Percentiles rank a stretch among this genome's conserved stretches.
Conservation (phyloP, 768 basidiomycete species). For the Coprinopsis strossmayeri region DNA sequence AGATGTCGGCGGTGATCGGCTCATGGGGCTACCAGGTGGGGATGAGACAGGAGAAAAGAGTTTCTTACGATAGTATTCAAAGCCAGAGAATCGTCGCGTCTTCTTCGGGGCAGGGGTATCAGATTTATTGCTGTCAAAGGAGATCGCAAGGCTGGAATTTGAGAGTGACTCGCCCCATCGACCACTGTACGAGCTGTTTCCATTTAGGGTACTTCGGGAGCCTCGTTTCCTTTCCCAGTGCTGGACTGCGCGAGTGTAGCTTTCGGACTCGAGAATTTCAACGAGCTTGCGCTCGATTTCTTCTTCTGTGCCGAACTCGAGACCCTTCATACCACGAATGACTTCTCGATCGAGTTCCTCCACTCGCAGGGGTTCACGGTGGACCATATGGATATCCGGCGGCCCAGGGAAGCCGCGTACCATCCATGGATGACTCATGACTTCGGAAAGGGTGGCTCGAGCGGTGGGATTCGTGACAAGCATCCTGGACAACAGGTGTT, state of each 20-base stretch:
- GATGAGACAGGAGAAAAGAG: conserved; percentile 63
- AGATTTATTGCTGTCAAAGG: conserved; percentile 48
- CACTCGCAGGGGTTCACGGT: conserved; percentile 81
- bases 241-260: conserved; percentile 65
- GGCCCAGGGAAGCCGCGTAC: conserved; percentile 75
- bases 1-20: conserved; percentile 55
- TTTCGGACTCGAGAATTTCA: conserved; percentile 70
- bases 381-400: conserved; percentile 79
- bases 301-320: conserved; percentile 89
- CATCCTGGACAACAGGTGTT: conserved; percentile 89
- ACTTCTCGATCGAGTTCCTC: conserved; percentile 88
- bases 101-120: conserved; percentile 47
- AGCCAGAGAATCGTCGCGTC: conserved; percentile 85
- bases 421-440: conserved; percentile 90
- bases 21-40: conserved; percentile 32
- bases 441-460: conserved; percentile 79
- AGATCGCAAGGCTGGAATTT: conserved; percentile 64
- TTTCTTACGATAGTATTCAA: conserved; percentile 92
- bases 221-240: conserved; percentile 72
- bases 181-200: conserved; percentile 28
- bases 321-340: conserved; percentile 88
- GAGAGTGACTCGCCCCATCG: conserved; percentile 56
- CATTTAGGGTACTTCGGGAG: conserved; percentile 25
- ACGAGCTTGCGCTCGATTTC: conserved; percentile 75
- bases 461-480: conserved; percentile 87